Evolutionary conservation across 257 asterid species (phyloP).

Genomic region (Coffea eugenioides): DNA sequence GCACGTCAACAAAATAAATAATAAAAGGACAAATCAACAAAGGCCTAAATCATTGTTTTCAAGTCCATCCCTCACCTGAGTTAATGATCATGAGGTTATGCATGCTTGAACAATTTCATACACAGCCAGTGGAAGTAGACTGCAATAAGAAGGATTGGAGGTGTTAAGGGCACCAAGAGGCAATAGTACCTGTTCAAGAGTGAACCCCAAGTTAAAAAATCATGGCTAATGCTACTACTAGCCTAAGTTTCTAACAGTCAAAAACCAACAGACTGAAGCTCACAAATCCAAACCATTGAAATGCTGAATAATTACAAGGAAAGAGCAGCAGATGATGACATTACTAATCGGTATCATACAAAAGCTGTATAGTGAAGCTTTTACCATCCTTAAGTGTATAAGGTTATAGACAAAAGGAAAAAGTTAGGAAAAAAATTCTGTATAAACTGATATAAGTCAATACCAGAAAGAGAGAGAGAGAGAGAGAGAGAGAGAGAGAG

Average conservation of each 20-base stretch:
- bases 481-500: too few relatives aligned
- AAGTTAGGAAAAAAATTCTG: not conserved
- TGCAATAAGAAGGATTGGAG: constrained; percentile 60
- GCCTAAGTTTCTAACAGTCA: not conserved
- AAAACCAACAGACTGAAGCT: not conserved
- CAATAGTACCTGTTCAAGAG: constrained; percentile 64
- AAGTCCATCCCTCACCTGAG: not conserved
- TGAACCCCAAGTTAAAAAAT: not conserved
- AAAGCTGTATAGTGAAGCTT: not conserved
- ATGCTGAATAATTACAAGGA: not conserved
- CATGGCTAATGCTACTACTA: not conserved
- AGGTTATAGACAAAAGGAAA: not conserved
- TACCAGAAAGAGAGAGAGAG: too few relatives aligned
- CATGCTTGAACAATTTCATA: constrained; percentile 92
- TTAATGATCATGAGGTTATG: constrained; percentile 27
- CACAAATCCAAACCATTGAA: not conserved
- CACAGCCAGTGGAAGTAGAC: constrained; percentile 81
- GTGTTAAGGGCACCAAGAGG: constrained; percentile 72
- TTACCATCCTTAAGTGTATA: not conserved
- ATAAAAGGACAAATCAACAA: not conserved
- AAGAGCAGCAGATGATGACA: not conserved
- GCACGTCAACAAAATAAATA: too few relatives aligned
- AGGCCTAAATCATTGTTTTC: not conserved
- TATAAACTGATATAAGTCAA: too few relatives aligned
- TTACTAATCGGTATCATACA: not conserved